Conservation (phyloP, 2,329 filamentous ascomycete species). For the Pseudopyricularia javanii region DNA sequence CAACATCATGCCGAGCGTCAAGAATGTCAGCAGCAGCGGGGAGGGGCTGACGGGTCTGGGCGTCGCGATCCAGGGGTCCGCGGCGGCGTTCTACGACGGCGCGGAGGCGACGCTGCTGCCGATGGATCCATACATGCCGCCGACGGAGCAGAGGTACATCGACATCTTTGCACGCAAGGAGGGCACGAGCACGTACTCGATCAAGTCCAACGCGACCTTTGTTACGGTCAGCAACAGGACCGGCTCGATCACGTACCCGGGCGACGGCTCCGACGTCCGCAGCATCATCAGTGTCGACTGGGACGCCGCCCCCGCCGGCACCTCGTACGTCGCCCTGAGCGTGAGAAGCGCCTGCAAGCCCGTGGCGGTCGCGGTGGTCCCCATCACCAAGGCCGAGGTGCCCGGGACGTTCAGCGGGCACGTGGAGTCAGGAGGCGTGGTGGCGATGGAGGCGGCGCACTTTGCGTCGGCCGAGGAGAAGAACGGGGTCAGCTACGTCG, state of each 20-base stretch:
- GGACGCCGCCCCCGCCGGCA: conserved; percentile 22
- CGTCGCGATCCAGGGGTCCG: conserved; percentile 29
- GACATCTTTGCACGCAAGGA: conserved; percentile 32
- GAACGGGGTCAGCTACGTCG: conserved; percentile 7
- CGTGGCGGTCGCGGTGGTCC: conserved; percentile 21
- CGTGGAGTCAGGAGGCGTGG: conserved; percentile 13
- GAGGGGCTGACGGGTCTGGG: conserved; percentile 24
- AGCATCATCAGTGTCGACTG: conserved; percentile 28
- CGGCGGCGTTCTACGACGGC: background rate
- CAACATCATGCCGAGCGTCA: conserved; percentile 33
- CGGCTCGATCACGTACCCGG: conserved; percentile 16
- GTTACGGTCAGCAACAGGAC: conserved; percentile 22
- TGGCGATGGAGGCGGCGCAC: conserved; percentile 17
- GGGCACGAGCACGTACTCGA: conserved; percentile 22
- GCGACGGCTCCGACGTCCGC: conserved; percentile 17
- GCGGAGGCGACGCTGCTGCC: background rate
- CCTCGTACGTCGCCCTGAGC: conserved; percentile 18
- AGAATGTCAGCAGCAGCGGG: conserved; percentile 29
- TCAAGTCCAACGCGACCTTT: conserved; percentile 22
- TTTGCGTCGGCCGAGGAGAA: conserved; percentile 9
- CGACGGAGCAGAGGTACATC: conserved; percentile 24
- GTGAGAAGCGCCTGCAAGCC: conserved; percentile 15
- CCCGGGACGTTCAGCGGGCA: conserved; percentile 14
- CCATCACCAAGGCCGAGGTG: conserved; percentile 19
- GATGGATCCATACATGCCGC: conserved; percentile 14